Evolutionary conservation across 768 basidiomycete genomes (phyloP).

Genomic region (Lactarius hengduanensis): DNA sequence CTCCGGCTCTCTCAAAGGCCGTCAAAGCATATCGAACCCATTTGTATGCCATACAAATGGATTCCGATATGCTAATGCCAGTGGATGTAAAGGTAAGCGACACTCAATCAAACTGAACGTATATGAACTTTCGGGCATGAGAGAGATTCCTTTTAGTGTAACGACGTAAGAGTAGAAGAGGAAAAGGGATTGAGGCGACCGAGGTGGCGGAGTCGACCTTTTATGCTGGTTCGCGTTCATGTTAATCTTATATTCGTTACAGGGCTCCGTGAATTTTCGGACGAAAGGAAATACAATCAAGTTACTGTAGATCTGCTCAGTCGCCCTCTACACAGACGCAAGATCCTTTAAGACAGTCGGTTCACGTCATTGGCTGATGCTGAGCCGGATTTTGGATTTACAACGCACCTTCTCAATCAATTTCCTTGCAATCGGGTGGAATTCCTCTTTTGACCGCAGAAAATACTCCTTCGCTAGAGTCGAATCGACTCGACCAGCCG

Average conservation of each 20-base stretch:
- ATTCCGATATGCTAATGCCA: too few species aligned
- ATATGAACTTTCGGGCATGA: too few species aligned
- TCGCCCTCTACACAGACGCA: slow-evolving; percentile 10
- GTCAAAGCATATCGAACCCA: too few species aligned
- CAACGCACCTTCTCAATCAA: slow-evolving; percentile 67
- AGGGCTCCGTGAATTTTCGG: neutral
- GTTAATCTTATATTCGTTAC: neutral
- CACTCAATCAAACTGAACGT: too few species aligned
- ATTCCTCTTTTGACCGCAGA: slow-evolving; percentile 45
- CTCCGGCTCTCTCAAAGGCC: too few species aligned
- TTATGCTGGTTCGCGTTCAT: too few species aligned
- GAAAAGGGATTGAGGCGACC: too few species aligned
- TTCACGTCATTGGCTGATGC: neutral
- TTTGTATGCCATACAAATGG: too few species aligned
- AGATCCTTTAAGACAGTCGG: slow-evolving; percentile 33
- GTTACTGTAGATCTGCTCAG: neutral
- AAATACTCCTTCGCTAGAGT: slow-evolving; percentile 54
- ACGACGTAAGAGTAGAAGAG: too few species aligned
- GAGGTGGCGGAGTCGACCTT: too few species aligned
- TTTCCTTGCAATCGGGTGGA: slow-evolving; percentile 76
- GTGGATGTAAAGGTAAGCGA: too few species aligned
- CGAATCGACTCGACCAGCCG: slow-evolving; percentile 51
- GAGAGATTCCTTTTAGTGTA: too few species aligned
- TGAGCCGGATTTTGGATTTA: neutral
- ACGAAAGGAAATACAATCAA: neutral